phyloP scores from a whole-genome alignment of 78 protist species.

The Blattamonas nauphoetae region DNA sequence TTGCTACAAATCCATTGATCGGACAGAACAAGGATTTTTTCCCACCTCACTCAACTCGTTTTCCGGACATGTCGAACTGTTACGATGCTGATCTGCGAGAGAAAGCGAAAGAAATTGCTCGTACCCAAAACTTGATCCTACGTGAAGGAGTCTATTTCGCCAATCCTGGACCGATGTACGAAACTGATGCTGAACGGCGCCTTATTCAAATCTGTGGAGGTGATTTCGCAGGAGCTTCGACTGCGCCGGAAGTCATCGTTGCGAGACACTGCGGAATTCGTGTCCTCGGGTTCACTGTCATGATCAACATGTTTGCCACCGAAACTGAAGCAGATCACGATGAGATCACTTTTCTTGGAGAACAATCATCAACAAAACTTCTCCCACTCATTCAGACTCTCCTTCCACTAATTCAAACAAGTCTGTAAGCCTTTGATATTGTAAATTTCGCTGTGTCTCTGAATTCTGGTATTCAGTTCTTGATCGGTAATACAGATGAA shows the following conservation, averaged over 20 bases:
- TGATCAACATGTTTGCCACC: neutral
- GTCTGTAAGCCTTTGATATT: no score
- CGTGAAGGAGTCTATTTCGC: neutral
- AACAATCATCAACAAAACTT: no score
- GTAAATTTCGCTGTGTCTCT: no score
- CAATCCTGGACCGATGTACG: neutral
- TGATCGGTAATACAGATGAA: no score
- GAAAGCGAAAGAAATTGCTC: neutral
- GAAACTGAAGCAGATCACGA: neutral
- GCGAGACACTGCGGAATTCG: neutral
- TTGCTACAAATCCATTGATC: neutral
- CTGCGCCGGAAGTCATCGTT: neutral
- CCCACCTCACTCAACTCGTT: neutral
- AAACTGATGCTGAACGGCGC: neutral
- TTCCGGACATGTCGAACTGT: constrained; percentile 2
- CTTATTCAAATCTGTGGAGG: neutral
- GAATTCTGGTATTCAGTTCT: no score
- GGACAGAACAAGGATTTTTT: neutral
- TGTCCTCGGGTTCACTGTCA: neutral
- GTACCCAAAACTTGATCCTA: neutral
- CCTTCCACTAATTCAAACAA: no score
- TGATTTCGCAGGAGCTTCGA: neutral
- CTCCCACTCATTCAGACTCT: no score
- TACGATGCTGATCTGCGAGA: neutral
- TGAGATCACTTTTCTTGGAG: no score